Conservation (phyloP, 208 protist species). For the Kentomonas sorsogonicus region DNA sequence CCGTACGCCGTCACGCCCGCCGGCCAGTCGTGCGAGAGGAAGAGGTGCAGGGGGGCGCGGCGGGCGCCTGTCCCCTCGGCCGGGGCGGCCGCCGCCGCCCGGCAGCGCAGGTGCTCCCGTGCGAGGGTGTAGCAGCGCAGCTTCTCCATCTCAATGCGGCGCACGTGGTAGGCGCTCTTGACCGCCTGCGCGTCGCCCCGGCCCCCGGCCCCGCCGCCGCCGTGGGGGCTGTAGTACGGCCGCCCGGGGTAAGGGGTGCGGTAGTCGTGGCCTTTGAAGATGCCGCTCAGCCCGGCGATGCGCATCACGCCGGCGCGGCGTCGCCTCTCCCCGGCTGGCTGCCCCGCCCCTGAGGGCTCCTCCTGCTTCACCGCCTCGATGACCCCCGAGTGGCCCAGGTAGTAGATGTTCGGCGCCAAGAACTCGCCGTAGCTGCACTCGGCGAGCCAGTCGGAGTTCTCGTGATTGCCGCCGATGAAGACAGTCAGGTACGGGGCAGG, state of each 20-base stretch:
- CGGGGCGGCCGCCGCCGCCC: not conserved
- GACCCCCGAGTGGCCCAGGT: constrained; percentile 93
- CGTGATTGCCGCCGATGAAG: constrained; percentile 99
- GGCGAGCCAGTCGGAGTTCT: constrained; percentile 93
- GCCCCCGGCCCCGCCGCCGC: too few species aligned
- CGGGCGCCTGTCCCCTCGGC: not conserved
- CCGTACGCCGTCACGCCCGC: constrained; percentile 39
- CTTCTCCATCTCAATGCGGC: constrained; percentile 82
- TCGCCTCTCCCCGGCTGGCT: too few species aligned
- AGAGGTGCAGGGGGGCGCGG: constrained; percentile 41
- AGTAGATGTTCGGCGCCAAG: constrained; percentile 98
- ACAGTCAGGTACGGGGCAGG: constrained; percentile 96
- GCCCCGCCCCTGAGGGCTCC: not conserved
- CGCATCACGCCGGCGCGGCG: constrained; percentile 48
- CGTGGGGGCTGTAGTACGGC: constrained; percentile 43
- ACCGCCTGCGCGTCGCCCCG: too few species aligned
- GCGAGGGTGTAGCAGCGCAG: constrained; percentile 32
- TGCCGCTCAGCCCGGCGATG: constrained; percentile 80
- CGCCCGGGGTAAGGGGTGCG: constrained; percentile 56
- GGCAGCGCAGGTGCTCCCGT: not conserved
- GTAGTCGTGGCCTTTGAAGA: constrained; percentile 87
- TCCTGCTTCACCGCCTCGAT: constrained; percentile 75
- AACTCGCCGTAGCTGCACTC: constrained; percentile 95
- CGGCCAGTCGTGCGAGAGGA: constrained; percentile 91
- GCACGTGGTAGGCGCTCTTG: constrained; percentile 82